Evolutionary conservation across 306 rosid species (phyloP).

Genomic region (Malus sylvestris): DNA sequence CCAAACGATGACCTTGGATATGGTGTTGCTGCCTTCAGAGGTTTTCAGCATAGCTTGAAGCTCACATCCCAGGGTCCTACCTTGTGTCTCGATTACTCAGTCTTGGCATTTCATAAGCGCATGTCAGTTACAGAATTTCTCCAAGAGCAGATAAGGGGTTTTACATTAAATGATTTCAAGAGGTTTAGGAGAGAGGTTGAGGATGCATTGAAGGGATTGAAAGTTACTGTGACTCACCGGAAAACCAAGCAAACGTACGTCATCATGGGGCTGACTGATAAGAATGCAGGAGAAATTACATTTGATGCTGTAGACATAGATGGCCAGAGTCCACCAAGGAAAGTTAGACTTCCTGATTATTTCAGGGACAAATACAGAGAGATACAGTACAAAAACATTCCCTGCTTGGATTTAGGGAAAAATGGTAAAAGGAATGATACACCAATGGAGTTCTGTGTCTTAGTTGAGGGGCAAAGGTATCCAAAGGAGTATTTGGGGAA

Average conservation of each 20-base stretch:
- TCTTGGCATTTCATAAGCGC: constrained; percentile 52
- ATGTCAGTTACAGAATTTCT: constrained; percentile 56
- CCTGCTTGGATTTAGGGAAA: constrained; percentile 70
- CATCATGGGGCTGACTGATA: constrained; percentile 33
- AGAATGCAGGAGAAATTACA: constrained; percentile 31
- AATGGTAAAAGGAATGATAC: constrained; percentile 40
- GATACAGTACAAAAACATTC: constrained; percentile 46
- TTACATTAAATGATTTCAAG: constrained; percentile 28
- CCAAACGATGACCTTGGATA: constrained; percentile 34
- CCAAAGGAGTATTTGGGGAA: constrained; percentile 45
- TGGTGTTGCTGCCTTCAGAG: constrained; percentile 46
- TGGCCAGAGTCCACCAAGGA: constrained; percentile 28
- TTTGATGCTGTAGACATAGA: constrained; percentile 33
- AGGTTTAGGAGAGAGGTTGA: constrained; percentile 27
- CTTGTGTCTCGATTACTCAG: constrained; percentile 65
- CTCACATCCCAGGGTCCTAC: constrained; percentile 59
- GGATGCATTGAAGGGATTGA: constrained; percentile 33
- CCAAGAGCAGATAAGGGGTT: constrained; percentile 22
- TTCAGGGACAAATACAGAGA: constrained; percentile 47
- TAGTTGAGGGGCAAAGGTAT: constrained; percentile 65
- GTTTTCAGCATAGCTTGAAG: constrained; percentile 53
- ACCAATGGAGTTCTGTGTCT: constrained; percentile 71
- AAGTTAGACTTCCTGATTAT: constrained; percentile 37
- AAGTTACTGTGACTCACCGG: constrained; percentile 68
- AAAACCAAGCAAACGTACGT: constrained; percentile 40